Percentiles rank a stretch among this genome's conserved stretches.
These are phyloP conservation scores for Malus orientalis DNA, from an alignment of 306 rosid species.

Conservation along the genomic window DNA sequence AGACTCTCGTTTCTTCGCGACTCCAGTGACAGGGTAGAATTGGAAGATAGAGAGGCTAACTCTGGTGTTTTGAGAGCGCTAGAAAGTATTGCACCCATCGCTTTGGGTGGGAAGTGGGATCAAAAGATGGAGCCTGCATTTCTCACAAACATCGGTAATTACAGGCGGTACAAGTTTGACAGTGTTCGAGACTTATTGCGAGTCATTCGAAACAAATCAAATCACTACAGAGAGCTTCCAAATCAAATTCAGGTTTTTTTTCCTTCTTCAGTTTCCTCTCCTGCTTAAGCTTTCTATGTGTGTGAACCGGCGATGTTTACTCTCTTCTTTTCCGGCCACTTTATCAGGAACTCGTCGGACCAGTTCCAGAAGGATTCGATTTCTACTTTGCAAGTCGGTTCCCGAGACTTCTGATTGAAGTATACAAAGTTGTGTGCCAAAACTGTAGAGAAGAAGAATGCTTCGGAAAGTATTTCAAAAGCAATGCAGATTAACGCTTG, in stretches of 20 bases:
- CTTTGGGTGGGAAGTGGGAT: conserved; percentile 69
- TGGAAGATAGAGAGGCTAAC: conserved; percentile 49
- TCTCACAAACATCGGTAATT: conserved; percentile 51
- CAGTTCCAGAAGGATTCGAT: conserved; percentile 35
- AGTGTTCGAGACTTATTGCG: conserved; percentile 78
- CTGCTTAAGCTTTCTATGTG: neutral
- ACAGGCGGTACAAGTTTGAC: conserved; percentile 64
- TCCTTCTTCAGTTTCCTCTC: neutral
- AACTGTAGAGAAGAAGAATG: conserved; percentile 32
- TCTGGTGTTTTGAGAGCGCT: conserved; percentile 48
- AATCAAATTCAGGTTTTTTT: conserved; percentile 63
- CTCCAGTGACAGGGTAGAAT: conserved; percentile 68
- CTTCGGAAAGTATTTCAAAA: conserved; percentile 25
- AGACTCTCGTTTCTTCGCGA: conserved; percentile 81
- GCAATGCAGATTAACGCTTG: conserved; percentile 4
- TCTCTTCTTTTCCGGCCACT: neutral
- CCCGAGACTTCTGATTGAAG: conserved; percentile 38
- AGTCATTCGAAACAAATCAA: conserved; percentile 76
- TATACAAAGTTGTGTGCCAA: conserved; percentile 24
- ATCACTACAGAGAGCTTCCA: conserved; percentile 80
- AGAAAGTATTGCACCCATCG: conserved; percentile 48
- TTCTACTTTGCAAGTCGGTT: conserved; percentile 39
- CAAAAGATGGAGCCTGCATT: conserved; percentile 61
- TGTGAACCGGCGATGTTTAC: neutral
- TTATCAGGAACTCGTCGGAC: conserved; percentile 38